Percentiles rank a stretch among this genome's conserved stretches.
These are phyloP conservation scores for Penicillium silybi DNA, from an alignment of 495 filamentous ascomycete species.

Conservation along the genomic window DNA sequence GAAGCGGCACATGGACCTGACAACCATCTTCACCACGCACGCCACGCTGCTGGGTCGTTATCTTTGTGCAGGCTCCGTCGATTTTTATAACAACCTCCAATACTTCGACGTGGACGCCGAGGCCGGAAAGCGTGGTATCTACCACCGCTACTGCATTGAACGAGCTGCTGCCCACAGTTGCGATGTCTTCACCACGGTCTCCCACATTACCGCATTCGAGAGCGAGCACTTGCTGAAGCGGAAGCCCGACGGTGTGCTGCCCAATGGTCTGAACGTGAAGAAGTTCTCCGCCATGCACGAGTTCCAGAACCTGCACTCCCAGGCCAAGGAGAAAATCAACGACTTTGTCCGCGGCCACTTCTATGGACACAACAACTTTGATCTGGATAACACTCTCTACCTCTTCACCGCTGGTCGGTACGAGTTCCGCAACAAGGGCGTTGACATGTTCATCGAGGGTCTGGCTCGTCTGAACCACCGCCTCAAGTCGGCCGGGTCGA, in stretches of 20 bases:
- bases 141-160: constrained; percentile 98
- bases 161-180: constrained; percentile 84
- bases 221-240: constrained; percentile 96
- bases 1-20: constrained; percentile 91
- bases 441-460: constrained; percentile 99
- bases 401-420: constrained; percentile 96
- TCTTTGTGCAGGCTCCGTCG: constrained; percentile 93
- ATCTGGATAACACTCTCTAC: constrained; percentile 95
- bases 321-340: constrained; percentile 94
- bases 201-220: constrained; percentile 97
- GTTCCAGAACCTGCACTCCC: constrained; percentile 96
- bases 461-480: constrained; percentile 91
- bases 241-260: constrained; percentile 93
- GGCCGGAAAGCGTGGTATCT: constrained; percentile 96
- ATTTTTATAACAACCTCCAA: constrained; percentile 99
- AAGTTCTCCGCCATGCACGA: constrained; percentile 99
- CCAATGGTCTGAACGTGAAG: constrained; percentile 96
- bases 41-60: constrained; percentile 93
- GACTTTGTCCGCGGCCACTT: constrained; percentile 98
- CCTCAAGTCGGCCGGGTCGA: constrained; percentile 78
- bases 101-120: constrained; percentile 96
- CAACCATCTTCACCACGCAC: constrained; percentile 98
- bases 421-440: constrained; percentile 96
- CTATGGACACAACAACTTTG: constrained; percentile 96
- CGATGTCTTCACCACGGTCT: constrained; percentile 98